Percentiles rank a stretch among this genome's conserved stretches.
Conservation (phyloP, 2,329 filamentous ascomycete genomes). For the Penicillium sp. region DNA sequence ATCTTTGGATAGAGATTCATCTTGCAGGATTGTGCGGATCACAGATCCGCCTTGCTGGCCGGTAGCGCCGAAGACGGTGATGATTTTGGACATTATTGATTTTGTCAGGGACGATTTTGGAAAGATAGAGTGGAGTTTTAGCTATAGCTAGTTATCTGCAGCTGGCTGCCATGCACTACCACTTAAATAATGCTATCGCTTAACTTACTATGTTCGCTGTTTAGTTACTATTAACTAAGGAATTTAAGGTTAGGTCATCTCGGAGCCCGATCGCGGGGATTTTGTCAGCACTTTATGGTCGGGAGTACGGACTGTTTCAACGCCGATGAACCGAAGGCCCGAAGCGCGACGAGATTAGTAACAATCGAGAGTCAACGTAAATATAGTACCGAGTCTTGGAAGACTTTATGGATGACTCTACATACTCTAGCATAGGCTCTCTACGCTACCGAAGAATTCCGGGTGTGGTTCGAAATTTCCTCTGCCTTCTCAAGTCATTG, state of each 20-base stretch:
- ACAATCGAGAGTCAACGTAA: neutral
- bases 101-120: no score
- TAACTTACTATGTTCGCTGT: no score
- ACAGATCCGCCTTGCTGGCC: constrained; percentile 63
- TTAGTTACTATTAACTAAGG: neutral
- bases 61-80: constrained; percentile 62
- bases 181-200: neutral
- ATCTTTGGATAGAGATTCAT: constrained; percentile 47
- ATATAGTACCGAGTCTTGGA: neutral
- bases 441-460: no score
- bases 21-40: constrained; percentile 46
- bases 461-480: no score
- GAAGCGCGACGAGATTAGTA: neutral
- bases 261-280: neutral
- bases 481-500: no score
- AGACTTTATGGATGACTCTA: no score
- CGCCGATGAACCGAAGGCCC: neutral
- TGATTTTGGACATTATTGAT: constrained; percentile 25
- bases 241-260: neutral
- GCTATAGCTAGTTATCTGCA: neutral
- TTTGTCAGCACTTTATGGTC: neutral
- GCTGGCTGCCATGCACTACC: neutral
- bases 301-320: neutral
- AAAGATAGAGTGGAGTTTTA: neutral
- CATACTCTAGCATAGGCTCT: no score